Percentiles rank a stretch among this genome's conserved stretches.
These are phyloP conservation scores for Trypanosoma conorhini DNA, from an alignment of 208 protist genomes.

Conservation along the genomic window DNA sequence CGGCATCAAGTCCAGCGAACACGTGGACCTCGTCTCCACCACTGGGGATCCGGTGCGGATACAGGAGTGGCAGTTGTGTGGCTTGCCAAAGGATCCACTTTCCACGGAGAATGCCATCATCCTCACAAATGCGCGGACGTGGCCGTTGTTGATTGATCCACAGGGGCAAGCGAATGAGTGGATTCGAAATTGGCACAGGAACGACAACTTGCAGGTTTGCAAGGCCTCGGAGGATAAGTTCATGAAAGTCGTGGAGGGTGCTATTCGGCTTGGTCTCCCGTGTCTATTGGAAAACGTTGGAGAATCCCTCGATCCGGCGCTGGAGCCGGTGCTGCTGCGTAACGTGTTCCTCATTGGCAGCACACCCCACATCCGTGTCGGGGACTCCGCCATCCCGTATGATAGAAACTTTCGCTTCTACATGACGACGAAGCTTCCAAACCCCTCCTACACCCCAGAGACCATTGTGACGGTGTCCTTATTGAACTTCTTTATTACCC, in stretches of 20 bases:
- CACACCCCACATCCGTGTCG: conserved; percentile 95
- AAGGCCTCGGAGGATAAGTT: conserved; percentile 96
- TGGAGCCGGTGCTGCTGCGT: conserved; percentile 96
- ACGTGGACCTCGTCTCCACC: conserved; percentile 84
- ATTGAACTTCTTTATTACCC: conserved; percentile 99
- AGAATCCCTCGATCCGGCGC: conserved; percentile 94
- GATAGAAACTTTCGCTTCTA: conserved; percentile 96
- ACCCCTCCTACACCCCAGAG: conserved; percentile 97
- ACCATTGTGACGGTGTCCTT: conserved; percentile 96
- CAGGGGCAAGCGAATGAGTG: conserved; percentile 98
- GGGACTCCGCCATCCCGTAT: conserved; percentile 96
- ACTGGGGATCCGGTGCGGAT: conserved; percentile 95
- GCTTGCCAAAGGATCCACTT: conserved; percentile 95
- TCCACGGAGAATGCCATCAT: conserved; percentile 98
- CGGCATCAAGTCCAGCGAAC: conserved; percentile 62
- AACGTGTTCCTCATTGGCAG: conserved; percentile 96
- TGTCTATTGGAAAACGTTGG: conserved; percentile 97
- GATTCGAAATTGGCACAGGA: conserved; percentile 95
- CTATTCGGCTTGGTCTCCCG: conserved; percentile 96
- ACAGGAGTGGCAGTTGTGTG: conserved; percentile 95
- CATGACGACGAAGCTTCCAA: conserved; percentile 98
- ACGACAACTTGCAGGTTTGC: conserved; percentile 94
- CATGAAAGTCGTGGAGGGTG: conserved; percentile 95
- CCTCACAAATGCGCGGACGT: conserved; percentile 91
- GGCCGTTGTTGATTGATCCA: conserved; percentile 98